A percentile compares a stretch with the other conserved stretches of the same genome.
These are phyloP conservation scores for Sporothrix euskadiensis DNA, from an alignment of 2,329 filamentous ascomycete genomes.

Conservation along the genomic window DNA sequence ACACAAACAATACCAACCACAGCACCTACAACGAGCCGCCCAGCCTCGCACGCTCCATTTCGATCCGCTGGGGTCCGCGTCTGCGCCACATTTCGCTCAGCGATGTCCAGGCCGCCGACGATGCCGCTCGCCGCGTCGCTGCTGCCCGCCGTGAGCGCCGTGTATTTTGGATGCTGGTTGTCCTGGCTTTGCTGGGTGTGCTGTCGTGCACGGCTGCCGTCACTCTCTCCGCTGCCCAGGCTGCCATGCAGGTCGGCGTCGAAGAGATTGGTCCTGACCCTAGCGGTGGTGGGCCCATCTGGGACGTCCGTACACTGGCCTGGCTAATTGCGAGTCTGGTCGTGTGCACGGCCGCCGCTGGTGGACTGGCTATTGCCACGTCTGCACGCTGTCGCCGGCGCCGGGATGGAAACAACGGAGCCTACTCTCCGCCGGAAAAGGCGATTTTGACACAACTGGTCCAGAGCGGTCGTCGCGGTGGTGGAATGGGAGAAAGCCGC, in stretches of 20 bases:
- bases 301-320: constrained; percentile 22
- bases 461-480: background rate
- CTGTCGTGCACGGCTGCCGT: constrained; percentile 29
- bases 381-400: constrained; percentile 16
- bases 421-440: background rate
- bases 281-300: constrained; percentile 13
- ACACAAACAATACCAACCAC: background rate
- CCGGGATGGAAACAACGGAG: background rate
- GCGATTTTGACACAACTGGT: background rate
- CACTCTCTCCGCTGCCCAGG: constrained; percentile 26
- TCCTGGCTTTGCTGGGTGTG: background rate
- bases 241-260: constrained; percentile 18
- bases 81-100: constrained; percentile 25
- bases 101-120: constrained; percentile 28
- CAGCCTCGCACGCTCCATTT: constrained; percentile 24
- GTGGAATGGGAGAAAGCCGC: background rate
- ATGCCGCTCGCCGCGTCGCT: constrained; percentile 20
- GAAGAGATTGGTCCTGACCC: constrained; percentile 10
- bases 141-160: constrained; percentile 24
- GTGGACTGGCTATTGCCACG: constrained; percentile 11
- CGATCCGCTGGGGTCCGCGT: constrained; percentile 27
- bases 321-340: constrained; percentile 29
- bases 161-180: constrained; percentile 26
- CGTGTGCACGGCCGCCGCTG: background rate
- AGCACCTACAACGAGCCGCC: constrained; percentile 21